These are phyloP conservation scores for Camellia granthamiana DNA, from an alignment of 148 eudicot genomes.

Conservation along the genomic window DNA sequence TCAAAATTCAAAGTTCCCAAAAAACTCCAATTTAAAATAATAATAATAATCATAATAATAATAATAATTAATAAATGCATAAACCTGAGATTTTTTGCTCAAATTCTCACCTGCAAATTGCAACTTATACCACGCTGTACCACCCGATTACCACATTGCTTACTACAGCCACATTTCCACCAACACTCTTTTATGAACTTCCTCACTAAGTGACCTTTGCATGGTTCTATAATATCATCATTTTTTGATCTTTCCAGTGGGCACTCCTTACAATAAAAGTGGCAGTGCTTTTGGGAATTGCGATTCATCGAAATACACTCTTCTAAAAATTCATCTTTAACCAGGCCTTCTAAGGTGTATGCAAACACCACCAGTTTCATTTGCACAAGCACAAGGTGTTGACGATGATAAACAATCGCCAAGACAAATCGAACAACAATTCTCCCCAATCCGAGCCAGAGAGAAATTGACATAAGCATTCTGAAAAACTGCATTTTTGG, in stretches of 20 bases:
- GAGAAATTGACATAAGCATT: conserved; percentile 56
- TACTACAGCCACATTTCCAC: conserved; percentile 80
- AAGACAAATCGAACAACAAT: conserved; percentile 55
- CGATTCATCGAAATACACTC: conserved; percentile 54
- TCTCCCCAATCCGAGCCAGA: conserved; percentile 65
- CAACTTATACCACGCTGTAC: conserved; percentile 65
- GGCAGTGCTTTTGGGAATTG: conserved; percentile 40
- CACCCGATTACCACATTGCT: conserved; percentile 69
- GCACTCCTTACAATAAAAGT: conserved; percentile 58
- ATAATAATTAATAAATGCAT: too few species aligned
- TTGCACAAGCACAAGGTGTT: conserved; percentile 56
- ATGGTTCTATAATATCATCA: conserved; percentile 50
- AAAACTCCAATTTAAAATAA: neutral
- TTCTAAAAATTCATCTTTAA: conserved; percentile 62
- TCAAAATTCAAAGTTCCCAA: neutral
- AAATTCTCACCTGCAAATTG: conserved; percentile 61
- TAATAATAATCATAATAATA: neutral
- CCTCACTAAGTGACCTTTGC: conserved; percentile 68
- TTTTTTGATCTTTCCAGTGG: conserved; percentile 57
- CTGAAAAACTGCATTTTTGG: conserved; percentile 47
- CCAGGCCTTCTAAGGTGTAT: conserved; percentile 51
- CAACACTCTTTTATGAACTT: conserved; percentile 87
- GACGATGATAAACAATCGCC: conserved; percentile 55
- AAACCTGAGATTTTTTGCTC: neutral
- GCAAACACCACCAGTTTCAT: conserved; percentile 52